phyloP scores from a whole-genome alignment of 225 moss, liverwort and hornwort species.

The Straminergon stramineum region DNA sequence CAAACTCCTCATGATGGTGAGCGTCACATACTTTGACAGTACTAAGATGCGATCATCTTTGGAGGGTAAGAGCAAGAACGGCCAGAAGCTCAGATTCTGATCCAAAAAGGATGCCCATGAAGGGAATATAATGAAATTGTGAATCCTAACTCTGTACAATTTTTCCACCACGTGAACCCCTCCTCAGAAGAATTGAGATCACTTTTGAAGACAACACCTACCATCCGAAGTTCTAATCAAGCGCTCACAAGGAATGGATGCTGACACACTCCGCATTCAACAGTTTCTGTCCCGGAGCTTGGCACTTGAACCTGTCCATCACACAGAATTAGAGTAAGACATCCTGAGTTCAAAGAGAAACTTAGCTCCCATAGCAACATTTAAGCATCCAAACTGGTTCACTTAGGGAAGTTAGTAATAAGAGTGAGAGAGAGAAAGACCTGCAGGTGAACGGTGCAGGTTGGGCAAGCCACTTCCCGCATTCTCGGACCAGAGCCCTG shows the following conservation, averaged over 20 bases:
- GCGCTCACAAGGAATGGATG: conserved; percentile 78
- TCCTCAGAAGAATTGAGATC: not conserved
- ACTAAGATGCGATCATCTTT: not conserved
- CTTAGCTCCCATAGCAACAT: not conserved
- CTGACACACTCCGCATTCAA: conserved; percentile 95
- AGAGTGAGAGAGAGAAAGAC: not conserved
- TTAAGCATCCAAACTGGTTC: not conserved
- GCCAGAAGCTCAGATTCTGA: not conserved
- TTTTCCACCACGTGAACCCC: not conserved
- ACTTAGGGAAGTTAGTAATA: not conserved
- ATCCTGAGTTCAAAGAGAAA: not conserved
- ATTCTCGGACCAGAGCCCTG: conserved; percentile 39
- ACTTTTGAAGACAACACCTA: not conserved
- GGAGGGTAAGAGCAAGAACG: not conserved
- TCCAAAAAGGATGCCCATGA: not conserved
- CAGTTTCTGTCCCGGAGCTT: conserved; percentile 73
- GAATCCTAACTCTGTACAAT: conserved; percentile 7
- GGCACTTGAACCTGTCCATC: conserved; percentile 72
- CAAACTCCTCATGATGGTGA: not conserved
- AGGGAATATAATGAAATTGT: not conserved
- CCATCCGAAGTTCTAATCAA: not conserved
- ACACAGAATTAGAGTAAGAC: not conserved
- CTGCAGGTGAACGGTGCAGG: conserved; percentile 97
- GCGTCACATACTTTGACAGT: not conserved
- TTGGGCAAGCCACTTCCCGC: conserved; percentile 95